phyloP scores from a whole-genome alignment of 1,139 yeast species.

The Geotrichum klebahnii region DNA sequence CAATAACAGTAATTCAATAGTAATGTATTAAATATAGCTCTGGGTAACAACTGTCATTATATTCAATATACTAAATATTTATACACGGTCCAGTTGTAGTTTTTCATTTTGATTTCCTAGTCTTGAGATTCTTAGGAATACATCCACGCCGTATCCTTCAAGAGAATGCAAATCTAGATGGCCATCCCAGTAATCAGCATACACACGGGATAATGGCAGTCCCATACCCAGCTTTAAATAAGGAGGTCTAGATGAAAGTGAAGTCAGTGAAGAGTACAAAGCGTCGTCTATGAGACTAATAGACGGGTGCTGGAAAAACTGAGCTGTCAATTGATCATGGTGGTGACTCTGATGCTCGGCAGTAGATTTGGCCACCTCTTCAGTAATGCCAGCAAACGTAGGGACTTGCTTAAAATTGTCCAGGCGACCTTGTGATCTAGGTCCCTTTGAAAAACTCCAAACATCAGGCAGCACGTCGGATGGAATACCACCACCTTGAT shows the following conservation, averaged over 20 bases:
- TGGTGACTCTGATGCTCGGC: background rate
- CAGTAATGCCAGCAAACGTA: conserved; percentile 40
- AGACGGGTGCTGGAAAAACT: conserved; percentile 6
- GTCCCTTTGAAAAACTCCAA: conserved; percentile 65
- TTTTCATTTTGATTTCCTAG: conserved; percentile 65
- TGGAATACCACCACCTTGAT: conserved; percentile 82
- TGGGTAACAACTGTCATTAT: background rate
- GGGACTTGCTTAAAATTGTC: conserved; percentile 39
- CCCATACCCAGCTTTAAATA: conserved; percentile 78
- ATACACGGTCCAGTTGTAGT: conserved; percentile 71
- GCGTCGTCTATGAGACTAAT: no score
- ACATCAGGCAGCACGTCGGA: conserved; percentile 55
- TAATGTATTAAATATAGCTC: background rate
- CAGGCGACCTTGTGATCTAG: conserved; percentile 33
- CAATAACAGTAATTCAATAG: background rate
- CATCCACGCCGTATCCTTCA: conserved; percentile 90
- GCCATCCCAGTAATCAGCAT: conserved; percentile 96
- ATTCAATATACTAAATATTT: conserved; percentile 18
- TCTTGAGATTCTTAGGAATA: conserved; percentile 70
- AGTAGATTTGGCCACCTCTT: conserved; percentile 27
- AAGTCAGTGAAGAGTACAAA: conserved; percentile 49
- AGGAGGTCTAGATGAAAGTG: conserved; percentile 66
- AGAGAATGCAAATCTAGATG: conserved; percentile 73
- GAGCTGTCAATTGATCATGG: background rate
- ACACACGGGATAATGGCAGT: conserved; percentile 83